Conservation (phyloP, 2,329 filamentous ascomycete genomes). For the Aspergillus felis region DNA sequence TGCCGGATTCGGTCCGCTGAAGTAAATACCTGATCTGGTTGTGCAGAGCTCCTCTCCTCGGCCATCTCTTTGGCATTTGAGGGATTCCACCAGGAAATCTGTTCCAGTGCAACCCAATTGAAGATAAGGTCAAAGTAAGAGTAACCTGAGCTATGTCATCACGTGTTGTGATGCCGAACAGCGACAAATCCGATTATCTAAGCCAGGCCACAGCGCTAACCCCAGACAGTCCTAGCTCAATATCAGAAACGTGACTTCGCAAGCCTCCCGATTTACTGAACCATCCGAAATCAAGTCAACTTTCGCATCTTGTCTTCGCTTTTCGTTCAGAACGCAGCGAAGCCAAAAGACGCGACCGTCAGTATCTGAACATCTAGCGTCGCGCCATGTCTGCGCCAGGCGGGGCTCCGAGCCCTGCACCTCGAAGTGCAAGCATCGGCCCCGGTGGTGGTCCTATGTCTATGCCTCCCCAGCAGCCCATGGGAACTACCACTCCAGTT, state of each 20-base stretch:
- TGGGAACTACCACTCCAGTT: slow-evolving; percentile 46
- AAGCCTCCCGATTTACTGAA: slow-evolving; percentile 8
- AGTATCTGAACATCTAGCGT: slow-evolving; percentile 6
- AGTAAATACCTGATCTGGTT: slow-evolving; percentile 51
- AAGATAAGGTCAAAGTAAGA: background rate
- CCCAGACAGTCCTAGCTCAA: slow-evolving; percentile 3
- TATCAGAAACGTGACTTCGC: slow-evolving; percentile 22
- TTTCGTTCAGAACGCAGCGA: background rate
- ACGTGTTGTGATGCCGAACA: slow-evolving; percentile 8
- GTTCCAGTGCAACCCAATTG: background rate
- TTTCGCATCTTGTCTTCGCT: background rate
- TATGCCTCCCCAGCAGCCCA: slow-evolving; percentile 47
- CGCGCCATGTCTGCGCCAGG: slow-evolving; percentile 42
- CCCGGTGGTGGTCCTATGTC: slow-evolving; percentile 40
- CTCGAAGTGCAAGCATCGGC: slow-evolving; percentile 47
- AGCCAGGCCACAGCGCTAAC: background rate
- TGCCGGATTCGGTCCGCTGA: slow-evolving; percentile 76
- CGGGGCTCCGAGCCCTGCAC: slow-evolving; percentile 47
- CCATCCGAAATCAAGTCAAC: background rate
- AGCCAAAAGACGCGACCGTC: background rate
- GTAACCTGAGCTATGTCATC: slow-evolving; percentile 3
- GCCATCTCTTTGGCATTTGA: slow-evolving; percentile 17
- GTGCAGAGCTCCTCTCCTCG: slow-evolving; percentile 16
- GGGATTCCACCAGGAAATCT: background rate
- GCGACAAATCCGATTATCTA: background rate